Evolutionary conservation across 1,139 yeast genomes (phyloP).

Genomic region (Geotrichum carabidarum): DNA sequence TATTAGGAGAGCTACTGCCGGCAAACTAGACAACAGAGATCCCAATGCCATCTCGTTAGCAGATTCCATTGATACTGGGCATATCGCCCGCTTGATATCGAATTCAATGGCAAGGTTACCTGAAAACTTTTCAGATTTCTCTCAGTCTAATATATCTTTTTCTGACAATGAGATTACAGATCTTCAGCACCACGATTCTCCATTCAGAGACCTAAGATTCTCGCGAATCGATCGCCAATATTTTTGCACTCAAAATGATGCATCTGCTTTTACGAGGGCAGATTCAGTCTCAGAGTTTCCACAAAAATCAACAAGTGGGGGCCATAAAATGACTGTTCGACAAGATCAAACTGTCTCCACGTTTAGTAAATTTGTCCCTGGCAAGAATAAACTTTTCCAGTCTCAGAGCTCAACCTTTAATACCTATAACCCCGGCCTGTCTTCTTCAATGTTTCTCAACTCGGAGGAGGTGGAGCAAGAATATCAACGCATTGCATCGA

Average conservation of each 20-base stretch:
- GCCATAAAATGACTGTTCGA: too few species aligned
- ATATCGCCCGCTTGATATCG: neutral
- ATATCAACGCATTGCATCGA: conserved; percentile 8
- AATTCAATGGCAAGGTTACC: conserved; percentile 5
- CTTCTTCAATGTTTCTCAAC: neutral
- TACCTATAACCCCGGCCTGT: neutral
- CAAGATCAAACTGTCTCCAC: neutral
- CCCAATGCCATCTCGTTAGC: conserved; percentile 2
- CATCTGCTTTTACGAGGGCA: neutral
- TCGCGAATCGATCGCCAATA: neutral
- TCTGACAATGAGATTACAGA: neutral
- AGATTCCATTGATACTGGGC: conserved; percentile 1
- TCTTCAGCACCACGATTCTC: neutral
- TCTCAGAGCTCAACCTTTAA: neutral
- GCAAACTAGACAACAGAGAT: neutral
- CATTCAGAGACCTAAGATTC: neutral
- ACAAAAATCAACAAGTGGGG: too few species aligned
- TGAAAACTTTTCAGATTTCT: neutral
- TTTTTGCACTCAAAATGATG: neutral
- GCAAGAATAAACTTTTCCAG: conserved; percentile 1
- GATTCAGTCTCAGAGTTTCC: too few species aligned
- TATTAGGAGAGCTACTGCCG: neutral
- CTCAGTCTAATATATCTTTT: neutral
- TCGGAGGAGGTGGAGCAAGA: conserved; percentile 10
- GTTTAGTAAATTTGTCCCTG: neutral